phyloP scores from a whole-genome alignment of 306 rosid genomes.

The Ammopiptanthus mongolicus region DNA sequence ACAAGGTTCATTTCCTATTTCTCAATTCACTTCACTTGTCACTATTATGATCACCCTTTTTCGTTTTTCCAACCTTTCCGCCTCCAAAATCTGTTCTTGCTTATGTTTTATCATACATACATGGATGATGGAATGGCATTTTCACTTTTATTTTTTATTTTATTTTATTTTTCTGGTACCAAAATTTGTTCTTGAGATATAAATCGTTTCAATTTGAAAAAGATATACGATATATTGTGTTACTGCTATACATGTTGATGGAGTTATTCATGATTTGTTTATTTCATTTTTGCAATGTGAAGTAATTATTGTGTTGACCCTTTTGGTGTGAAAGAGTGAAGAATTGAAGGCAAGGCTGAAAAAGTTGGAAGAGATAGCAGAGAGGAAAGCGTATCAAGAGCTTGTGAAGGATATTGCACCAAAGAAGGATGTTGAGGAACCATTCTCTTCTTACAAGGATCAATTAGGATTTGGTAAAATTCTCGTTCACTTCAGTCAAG shows the following conservation, averaged over 20 bases:
- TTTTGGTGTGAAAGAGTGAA: slow-evolving; percentile 55
- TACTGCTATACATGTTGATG: not conserved
- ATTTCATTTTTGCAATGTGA: not conserved
- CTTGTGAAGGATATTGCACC: slow-evolving; percentile 79
- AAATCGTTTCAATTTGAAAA: not conserved
- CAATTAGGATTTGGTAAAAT: slow-evolving; percentile 70
- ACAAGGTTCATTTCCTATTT: slow-evolving; percentile 42
- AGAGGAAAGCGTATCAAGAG: slow-evolving; percentile 79
- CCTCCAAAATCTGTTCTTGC: not conserved
- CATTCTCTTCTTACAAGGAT: slow-evolving; percentile 92
- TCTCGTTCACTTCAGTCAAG: slow-evolving; percentile 4
- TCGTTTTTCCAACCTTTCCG: not conserved
- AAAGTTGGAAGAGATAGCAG: slow-evolving; percentile 64
- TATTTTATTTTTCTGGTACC: not conserved
- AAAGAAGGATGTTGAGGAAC: slow-evolving; percentile 43
- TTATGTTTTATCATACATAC: not conserved
- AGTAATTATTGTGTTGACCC: not conserved
- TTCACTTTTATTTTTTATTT: not conserved
- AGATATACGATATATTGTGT: not conserved
- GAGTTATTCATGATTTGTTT: not conserved
- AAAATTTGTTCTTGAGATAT: not conserved
- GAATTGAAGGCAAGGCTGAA: slow-evolving; percentile 71
- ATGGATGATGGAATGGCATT: not conserved
- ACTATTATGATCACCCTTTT: not conserved
- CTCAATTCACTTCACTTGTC: not conserved